A percentile compares a stretch with the other conserved stretches of the same genome.
Conservation (phyloP, 2,329 filamentous ascomycete genomes). For the Fusarium sp. region DNA sequence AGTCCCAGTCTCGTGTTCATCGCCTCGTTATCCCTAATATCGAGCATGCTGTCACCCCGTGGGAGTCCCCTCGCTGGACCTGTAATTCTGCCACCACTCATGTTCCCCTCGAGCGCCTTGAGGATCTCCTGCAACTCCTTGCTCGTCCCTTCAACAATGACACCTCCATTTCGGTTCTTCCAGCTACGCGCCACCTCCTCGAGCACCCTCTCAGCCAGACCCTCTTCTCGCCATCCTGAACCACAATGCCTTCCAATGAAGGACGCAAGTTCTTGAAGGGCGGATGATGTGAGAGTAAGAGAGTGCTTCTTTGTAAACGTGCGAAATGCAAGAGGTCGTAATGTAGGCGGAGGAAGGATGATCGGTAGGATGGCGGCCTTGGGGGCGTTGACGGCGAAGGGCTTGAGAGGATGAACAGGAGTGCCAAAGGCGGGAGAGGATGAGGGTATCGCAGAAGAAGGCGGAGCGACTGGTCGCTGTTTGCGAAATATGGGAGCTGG, state of each 20-base stretch:
- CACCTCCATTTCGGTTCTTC: conserved; percentile 89
- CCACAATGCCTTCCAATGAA: conserved; percentile 96
- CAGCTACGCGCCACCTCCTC: conserved; percentile 92
- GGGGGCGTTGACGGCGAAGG: conserved; percentile 65
- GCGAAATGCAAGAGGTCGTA: conserved; percentile 91
- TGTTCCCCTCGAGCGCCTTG: conserved; percentile 85
- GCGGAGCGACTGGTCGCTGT: conserved; percentile 48
- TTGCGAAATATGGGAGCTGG: conserved; percentile 54
- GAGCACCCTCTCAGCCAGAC: conserved; percentile 89
- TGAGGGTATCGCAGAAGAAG: conserved; percentile 77
- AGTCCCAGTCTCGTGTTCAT: conserved; percentile 68
- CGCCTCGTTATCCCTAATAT: conserved; percentile 64
- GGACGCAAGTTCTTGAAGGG: conserved; percentile 83
- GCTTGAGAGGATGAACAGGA: conserved; percentile 80
- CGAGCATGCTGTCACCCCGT: conserved; percentile 71
- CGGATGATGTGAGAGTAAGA: conserved; percentile 88
- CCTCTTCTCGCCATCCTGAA: conserved; percentile 95
- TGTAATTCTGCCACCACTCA: conserved; percentile 83
- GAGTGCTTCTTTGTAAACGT: conserved; percentile 99
- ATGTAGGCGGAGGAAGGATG: conserved; percentile 84
- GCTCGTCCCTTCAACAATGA: conserved; percentile 88
- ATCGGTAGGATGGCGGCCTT: conserved; percentile 84
- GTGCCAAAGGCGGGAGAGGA: conserved; percentile 93
- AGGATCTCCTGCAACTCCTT: conserved; percentile 84
- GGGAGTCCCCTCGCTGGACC: conserved; percentile 62